These are phyloP conservation scores for Blastomyces parvus DNA, from an alignment of 2,329 filamentous ascomycete species.

Conservation along the genomic window DNA sequence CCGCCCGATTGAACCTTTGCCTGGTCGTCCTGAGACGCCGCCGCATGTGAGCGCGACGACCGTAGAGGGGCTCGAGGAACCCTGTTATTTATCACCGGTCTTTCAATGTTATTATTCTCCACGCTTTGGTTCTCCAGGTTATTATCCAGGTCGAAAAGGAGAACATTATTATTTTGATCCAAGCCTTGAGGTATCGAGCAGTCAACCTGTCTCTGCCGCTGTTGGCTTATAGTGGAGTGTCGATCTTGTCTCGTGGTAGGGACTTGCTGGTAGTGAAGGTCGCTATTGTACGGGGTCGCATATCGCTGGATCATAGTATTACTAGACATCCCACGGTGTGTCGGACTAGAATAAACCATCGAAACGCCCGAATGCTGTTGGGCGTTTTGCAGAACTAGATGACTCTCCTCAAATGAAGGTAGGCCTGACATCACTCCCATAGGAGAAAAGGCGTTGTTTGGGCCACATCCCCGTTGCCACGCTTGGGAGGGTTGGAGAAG, in stretches of 20 bases:
- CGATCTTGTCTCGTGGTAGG: slow-evolving; percentile 1
- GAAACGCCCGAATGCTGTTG: slow-evolving; percentile 7
- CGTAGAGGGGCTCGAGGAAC: slow-evolving; percentile 5
- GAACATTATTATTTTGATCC: background rate
- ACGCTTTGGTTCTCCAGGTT: slow-evolving; percentile 11
- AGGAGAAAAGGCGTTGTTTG: slow-evolving; percentile 16
- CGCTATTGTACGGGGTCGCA: background rate
- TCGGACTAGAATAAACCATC: slow-evolving; percentile 11
- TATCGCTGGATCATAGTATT: slow-evolving; percentile 8
- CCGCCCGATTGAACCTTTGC: background rate
- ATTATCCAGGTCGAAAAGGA: slow-evolving; percentile 10
- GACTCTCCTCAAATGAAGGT: slow-evolving; percentile 15
- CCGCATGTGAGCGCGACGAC: slow-evolving; percentile 6
- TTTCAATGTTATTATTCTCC: slow-evolving; percentile 8
- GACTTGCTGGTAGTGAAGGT: slow-evolving; percentile 5
- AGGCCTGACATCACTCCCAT: slow-evolving; percentile 18
- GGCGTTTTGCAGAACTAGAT: background rate
- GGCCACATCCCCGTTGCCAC: slow-evolving; percentile 20
- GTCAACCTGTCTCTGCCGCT: slow-evolving; percentile 17
- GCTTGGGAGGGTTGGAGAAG: slow-evolving; percentile 18
- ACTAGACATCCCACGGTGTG: background rate
- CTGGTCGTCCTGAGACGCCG: background rate
- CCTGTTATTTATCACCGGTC: slow-evolving; percentile 7
- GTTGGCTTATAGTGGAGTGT: slow-evolving; percentile 6
- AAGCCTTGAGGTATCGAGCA: slow-evolving; percentile 3